Evolutionary conservation across 805 yeast species (phyloP).

Genomic region (Kodamaea restingae): DNA sequence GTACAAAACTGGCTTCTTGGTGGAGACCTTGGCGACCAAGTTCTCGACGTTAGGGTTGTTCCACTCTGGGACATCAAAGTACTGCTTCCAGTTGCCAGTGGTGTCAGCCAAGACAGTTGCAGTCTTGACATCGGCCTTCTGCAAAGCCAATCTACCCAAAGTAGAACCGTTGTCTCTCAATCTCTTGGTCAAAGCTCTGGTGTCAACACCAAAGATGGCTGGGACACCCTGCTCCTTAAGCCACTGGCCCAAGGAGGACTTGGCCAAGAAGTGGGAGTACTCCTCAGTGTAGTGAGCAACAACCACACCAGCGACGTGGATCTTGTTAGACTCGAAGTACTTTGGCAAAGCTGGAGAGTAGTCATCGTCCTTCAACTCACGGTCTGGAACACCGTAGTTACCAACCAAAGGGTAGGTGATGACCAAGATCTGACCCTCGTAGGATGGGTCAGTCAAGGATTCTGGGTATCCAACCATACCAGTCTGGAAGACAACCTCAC

Average conservation of each 20-base stretch:
- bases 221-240: slow-evolving; percentile 87
- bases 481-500: slow-evolving; percentile 98
- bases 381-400: slow-evolving; percentile 98
- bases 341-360: slow-evolving; percentile 73
- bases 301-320: slow-evolving; percentile 95
- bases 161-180: slow-evolving; percentile 92
- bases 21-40: slow-evolving; percentile 88
- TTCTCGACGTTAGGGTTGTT: slow-evolving; percentile 88
- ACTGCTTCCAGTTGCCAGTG: slow-evolving; percentile 49
- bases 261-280: slow-evolving; percentile 90
- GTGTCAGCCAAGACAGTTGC: slow-evolving; percentile 30
- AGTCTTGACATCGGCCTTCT: slow-evolving; percentile 34
- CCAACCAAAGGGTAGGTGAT: slow-evolving; percentile 97
- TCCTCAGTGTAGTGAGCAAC: slow-evolving; percentile 97
- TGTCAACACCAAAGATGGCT: slow-evolving; percentile 96
- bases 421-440: slow-evolving; percentile 94
- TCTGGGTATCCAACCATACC: slow-evolving; percentile 99
- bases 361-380: slow-evolving; percentile 63
- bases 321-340: slow-evolving; percentile 87
- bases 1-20: slow-evolving; percentile 69
- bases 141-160: slow-evolving; percentile 79
- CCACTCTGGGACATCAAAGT: slow-evolving; percentile 81
- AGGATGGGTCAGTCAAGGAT: slow-evolving; percentile 96
- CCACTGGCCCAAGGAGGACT: slow-evolving; percentile 91
- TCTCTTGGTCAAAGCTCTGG: slow-evolving; percentile 89